Percentiles rank a stretch among this genome's conserved stretches.
Evolutionary conservation across 192 early-diverging fungal genomes (phyloP).

Genomic region (Coemansia sp.): DNA sequence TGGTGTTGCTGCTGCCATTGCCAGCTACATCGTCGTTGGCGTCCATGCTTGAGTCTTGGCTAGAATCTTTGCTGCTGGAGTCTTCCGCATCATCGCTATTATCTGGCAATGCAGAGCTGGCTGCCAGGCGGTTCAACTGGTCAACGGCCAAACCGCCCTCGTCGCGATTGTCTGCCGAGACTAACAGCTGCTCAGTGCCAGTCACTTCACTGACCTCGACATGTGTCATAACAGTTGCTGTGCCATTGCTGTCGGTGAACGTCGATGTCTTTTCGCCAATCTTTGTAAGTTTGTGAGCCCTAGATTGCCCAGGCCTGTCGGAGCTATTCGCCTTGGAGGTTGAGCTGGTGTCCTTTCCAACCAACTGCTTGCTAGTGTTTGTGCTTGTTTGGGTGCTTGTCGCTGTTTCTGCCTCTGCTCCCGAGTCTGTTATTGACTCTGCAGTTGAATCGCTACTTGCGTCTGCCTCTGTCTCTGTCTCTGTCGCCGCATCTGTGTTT

Average conservation of each 20-base stretch:
- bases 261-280: constrained; percentile 6
- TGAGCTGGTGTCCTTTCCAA: too few relatives aligned
- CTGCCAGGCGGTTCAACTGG: constrained; percentile 12
- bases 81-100: background rate
- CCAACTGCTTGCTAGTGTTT: too few relatives aligned
- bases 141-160: constrained; percentile 3
- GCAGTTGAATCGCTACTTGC: background rate
- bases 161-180: background rate
- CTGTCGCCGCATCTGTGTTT: background rate
- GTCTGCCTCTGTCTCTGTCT: background rate
- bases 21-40: too few relatives aligned
- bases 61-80: too few relatives aligned
- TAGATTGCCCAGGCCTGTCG: too few relatives aligned
- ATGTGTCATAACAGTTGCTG: constrained; percentile 7
- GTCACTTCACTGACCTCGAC: constrained; percentile 19
- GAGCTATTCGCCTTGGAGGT: too few relatives aligned
- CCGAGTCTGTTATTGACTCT: background rate
- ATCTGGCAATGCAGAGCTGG: background rate
- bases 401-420: background rate
- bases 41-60: too few relatives aligned
- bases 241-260: constrained; percentile 1
- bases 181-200: background rate
- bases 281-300: background rate
- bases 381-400: background rate
- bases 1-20: background rate